Percentiles rank a stretch among this genome's conserved stretches.
phyloP scores from a whole-genome alignment of 306 rosid genomes.

The Corylus americana region DNA sequence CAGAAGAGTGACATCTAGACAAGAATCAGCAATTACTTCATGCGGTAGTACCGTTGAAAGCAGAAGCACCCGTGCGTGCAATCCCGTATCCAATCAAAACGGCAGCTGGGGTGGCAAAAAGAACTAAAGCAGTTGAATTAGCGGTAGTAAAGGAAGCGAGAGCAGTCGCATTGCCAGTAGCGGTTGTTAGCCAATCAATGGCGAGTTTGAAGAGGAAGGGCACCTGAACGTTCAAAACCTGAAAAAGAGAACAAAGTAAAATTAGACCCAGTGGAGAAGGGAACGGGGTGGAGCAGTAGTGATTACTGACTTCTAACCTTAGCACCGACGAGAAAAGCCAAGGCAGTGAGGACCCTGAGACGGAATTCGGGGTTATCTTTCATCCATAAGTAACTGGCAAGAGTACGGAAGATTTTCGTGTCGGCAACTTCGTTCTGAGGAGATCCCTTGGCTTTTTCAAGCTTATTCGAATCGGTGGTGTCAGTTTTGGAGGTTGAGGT shows the following conservation, averaged over 20 bases:
- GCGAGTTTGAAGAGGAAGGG: conserved; percentile 97
- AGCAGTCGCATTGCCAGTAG: conserved; percentile 61
- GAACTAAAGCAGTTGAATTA: conserved; percentile 54
- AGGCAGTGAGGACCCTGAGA: conserved; percentile 71
- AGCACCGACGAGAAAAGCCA: conserved; percentile 87
- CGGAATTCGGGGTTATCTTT: conserved; percentile 79
- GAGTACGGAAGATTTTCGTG: conserved; percentile 69
- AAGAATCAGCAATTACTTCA: conserved; percentile 55
- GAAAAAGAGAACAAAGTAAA: conserved; percentile 20
- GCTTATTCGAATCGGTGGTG: neutral
- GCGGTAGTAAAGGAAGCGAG: conserved; percentile 63
- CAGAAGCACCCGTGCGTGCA: conserved; percentile 86
- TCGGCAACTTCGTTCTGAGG: conserved; percentile 40
- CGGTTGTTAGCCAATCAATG: conserved; percentile 82
- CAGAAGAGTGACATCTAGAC: neutral
- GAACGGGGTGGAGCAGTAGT: neutral
- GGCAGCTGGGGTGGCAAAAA: conserved; percentile 85
- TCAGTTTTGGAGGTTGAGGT: conserved; percentile 20
- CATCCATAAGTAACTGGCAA: conserved; percentile 94
- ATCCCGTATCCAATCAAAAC: conserved; percentile 92
- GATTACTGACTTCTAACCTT: conserved; percentile 50
- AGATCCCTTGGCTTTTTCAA: conserved; percentile 13
- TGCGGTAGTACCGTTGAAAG: conserved; percentile 81
- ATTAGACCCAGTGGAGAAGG: conserved; percentile 17
- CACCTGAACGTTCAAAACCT: conserved; percentile 96